Conservation (phyloP, 2,329 filamentous ascomycete genomes). For the Phialophora macrospora region DNA sequence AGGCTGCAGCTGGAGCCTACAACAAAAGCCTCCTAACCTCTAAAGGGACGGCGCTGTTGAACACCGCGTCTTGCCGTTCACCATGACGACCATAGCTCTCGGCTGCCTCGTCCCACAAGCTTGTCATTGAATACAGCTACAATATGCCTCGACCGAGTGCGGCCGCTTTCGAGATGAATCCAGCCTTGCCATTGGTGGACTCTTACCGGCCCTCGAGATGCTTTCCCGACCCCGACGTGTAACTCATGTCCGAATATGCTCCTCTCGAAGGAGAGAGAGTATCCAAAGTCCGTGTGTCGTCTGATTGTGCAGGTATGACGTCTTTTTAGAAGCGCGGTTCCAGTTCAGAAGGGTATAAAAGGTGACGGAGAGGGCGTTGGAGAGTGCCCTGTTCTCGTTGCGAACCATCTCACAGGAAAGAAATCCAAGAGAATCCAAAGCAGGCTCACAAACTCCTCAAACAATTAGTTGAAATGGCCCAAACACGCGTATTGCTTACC, state of each 20-base stretch:
- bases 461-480: background rate
- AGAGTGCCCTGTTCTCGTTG: background rate
- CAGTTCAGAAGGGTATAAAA: background rate
- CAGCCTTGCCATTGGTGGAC: background rate
- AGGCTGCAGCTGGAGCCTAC: background rate
- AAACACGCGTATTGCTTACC: slow-evolving; percentile 11
- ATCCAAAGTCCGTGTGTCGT: slow-evolving; percentile 1
- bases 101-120: background rate
- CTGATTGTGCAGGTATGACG: slow-evolving; percentile 1
- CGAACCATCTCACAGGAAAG: background rate
- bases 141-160: background rate
- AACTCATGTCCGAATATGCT: slow-evolving; percentile 3
- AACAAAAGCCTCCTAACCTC: background rate
- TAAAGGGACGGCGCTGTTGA: background rate
- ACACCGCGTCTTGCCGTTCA: background rate
- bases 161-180: background rate
- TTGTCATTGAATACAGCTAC: background rate
- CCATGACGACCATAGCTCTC: background rate
- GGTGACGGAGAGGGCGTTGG: background rate
- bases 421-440: background rate
- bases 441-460: background rate
- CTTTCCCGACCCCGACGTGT: background rate
- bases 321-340: background rate
- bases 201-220: background rate
- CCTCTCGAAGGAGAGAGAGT: background rate